These are phyloP conservation scores for Fusarium torreyae DNA, from an alignment of 2,329 filamentous ascomycete species.

Conservation along the genomic window DNA sequence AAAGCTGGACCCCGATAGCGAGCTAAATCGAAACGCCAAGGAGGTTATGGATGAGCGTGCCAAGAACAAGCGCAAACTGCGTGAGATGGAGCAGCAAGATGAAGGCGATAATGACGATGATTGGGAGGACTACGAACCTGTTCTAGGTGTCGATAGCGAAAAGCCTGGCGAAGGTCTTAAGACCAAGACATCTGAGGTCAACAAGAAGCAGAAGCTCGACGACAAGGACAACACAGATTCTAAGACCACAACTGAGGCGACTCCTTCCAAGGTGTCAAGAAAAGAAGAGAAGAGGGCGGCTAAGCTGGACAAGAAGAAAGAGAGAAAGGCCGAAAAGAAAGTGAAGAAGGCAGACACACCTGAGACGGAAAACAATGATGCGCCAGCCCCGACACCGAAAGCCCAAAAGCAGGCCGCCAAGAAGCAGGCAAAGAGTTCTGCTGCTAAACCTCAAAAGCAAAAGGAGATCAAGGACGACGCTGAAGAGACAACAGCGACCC, in stretches of 20 bases:
- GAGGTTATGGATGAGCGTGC: conserved; percentile 90
- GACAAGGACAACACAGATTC: conserved; percentile 48
- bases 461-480: conserved; percentile 35
- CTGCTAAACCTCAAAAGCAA: conserved; percentile 37
- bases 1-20: conserved; percentile 92
- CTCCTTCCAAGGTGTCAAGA: conserved; percentile 63
- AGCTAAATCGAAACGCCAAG: conserved; percentile 84
- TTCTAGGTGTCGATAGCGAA: conserved; percentile 71
- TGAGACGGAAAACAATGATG: conserved; percentile 52
- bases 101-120: conserved; percentile 62
- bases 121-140: conserved; percentile 60
- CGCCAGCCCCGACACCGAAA: conserved; percentile 43
- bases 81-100: conserved; percentile 70
- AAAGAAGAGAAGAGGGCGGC: conserved; percentile 69
- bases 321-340: conserved; percentile 60
- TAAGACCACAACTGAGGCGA: conserved; percentile 61
- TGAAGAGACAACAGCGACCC: conserved; percentile 25
- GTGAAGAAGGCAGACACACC: conserved; percentile 58
- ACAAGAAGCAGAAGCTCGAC: conserved; percentile 69
- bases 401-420: conserved; percentile 48
- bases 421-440: conserved; percentile 47
- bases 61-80: conserved; percentile 84
- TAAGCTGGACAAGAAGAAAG: conserved; percentile 63
- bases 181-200: conserved; percentile 61
- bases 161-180: conserved; percentile 76